Percentiles rank a stretch among this genome's conserved stretches.
These are phyloP conservation scores for Psilocybe tampanensis DNA, from an alignment of 768 basidiomycete species.

Conservation along the genomic window DNA sequence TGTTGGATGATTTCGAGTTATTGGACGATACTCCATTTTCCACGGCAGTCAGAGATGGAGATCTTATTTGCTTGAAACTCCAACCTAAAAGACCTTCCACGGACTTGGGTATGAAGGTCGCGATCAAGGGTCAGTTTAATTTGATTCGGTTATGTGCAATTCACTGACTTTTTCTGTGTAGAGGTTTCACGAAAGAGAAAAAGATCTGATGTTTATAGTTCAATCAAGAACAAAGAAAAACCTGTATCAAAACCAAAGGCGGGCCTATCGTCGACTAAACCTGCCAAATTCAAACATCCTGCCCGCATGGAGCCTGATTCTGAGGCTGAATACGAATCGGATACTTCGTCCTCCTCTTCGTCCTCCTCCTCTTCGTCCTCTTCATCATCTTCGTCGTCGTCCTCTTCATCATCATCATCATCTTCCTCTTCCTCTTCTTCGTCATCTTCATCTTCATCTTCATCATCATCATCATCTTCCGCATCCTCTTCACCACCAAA, in stretches of 20 bases:
- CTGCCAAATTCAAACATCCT: background rate
- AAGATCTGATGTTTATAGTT: conserved; percentile 14
- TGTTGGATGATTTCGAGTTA: conserved; percentile 52
- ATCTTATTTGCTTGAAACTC: conserved; percentile 41
- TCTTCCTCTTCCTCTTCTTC: conserved; percentile 19
- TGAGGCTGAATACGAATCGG: conserved; percentile 11
- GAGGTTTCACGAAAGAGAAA: conserved; percentile 25
- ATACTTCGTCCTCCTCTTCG: conserved; percentile 23
- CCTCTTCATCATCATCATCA: conserved; percentile 24
- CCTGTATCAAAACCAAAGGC: conserved; percentile 1
- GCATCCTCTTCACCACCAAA: conserved; percentile 26
- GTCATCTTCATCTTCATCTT: conserved; percentile 20
- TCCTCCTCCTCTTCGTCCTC: conserved; percentile 26
- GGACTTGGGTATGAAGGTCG: background rate
- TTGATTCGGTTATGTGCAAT: too few species aligned
- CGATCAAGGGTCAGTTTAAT: too few species aligned
- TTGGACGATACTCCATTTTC: conserved; percentile 39
- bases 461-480: conserved; percentile 13
- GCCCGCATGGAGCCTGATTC: conserved; percentile 8
- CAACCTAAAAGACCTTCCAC: conserved; percentile 3
- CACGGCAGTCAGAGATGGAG: conserved; percentile 48
- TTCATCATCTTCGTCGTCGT: conserved; percentile 27
- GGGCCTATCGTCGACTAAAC: background rate
- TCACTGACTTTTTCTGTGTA: background rate
- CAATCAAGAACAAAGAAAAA: background rate